phyloP scores from a whole-genome alignment of 768 basidiomycete genomes.

The Russula sp. region DNA sequence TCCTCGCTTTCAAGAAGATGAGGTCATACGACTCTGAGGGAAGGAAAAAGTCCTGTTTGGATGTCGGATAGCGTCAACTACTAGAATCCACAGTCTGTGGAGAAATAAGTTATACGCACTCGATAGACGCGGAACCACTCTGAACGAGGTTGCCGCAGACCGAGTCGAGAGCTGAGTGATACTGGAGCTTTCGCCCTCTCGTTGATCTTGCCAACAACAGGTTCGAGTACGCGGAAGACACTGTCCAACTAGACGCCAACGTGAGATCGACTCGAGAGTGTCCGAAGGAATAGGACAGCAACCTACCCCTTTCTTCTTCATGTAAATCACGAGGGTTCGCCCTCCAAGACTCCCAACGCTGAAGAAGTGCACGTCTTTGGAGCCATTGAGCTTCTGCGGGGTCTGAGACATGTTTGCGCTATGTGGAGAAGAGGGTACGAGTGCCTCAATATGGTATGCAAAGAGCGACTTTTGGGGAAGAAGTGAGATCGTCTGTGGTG shows the following conservation, averaged over 20 bases:
- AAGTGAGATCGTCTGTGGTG: background rate
- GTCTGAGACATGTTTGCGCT: conserved; percentile 62
- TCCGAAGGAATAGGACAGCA: conserved; percentile 13
- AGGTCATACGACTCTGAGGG: conserved; percentile 87
- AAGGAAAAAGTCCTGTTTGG: conserved; percentile 71
- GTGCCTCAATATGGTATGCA: conserved; percentile 92
- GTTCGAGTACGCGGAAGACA: conserved; percentile 95
- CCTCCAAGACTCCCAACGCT: conserved; percentile 82
- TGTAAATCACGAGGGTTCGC: conserved; percentile 86
- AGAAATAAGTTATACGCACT: conserved; percentile 27
- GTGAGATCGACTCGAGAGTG: conserved; percentile 11
- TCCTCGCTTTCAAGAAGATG: conserved; percentile 87
- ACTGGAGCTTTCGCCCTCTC: conserved; percentile 65
- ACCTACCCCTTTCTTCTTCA: conserved; percentile 86
- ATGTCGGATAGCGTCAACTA: background rate
- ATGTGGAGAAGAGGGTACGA: conserved; percentile 80
- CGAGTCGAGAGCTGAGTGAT: conserved; percentile 64
- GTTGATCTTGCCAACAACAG: conserved; percentile 84
- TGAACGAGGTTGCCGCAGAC: conserved; percentile 70
- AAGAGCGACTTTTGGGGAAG: conserved; percentile 55
- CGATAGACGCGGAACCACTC: conserved; percentile 96
- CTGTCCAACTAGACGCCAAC: conserved; percentile 55
- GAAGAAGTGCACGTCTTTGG: conserved; percentile 93
- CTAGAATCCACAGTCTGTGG: background rate
- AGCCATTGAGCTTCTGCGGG: conserved; percentile 86